Evolutionary conservation across 345 rosid genomes (phyloP), one percentile per base, ranked within the genome.

Genomic region (Carallia pectinifolia): DNA sequence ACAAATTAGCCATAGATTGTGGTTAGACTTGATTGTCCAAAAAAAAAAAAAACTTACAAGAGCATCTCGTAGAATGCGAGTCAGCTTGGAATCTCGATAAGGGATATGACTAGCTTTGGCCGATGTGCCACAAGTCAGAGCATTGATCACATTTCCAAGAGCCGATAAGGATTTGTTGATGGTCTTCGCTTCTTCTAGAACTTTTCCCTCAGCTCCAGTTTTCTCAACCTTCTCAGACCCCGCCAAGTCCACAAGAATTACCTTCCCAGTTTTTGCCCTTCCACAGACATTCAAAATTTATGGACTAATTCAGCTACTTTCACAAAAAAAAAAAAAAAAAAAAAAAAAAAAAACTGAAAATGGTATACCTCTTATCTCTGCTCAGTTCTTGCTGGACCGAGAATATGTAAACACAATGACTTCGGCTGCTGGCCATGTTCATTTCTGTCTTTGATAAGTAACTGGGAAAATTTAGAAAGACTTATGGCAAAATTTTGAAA

Each of bases 171-270:
- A 93, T 76, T 88, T 93, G 73, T 91, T 93, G 66, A 93, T 93
- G 58, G 88, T 85, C 85, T 91, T 93, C 4, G 96, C 96, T 82
- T 93, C 98, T 82, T 93, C 97, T 68, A 93, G 90, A 81, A 87
- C 80, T 84, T 71, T 89, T 72, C 98, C 97, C 84, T 89, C 98
- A 74, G 97, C 96, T 79, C 98, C 97, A 17, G 92, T 93, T 80
- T 93, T 93, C 77, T 93, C 98, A 29, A 84, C 92, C 77, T 93
- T 93, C 83, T 93, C 96, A 17, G 98, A 91, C 74, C 98, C 98
- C 17, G 96, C 96, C 77, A 89, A 83, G 88, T 93, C 97, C 72
- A 88, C 92, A 64, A 91, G 94, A 68, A 91, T 72, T 53, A 93
- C 74, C 72, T 91, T 91, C 60, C 96, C 94, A 66, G 74, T 77